A percentile compares a stretch with the other conserved stretches of the same genome.
phyloP scores from a whole-genome alignment of 2,329 filamentous ascomycete genomes.

The Colletotrichum somersetense region DNA sequence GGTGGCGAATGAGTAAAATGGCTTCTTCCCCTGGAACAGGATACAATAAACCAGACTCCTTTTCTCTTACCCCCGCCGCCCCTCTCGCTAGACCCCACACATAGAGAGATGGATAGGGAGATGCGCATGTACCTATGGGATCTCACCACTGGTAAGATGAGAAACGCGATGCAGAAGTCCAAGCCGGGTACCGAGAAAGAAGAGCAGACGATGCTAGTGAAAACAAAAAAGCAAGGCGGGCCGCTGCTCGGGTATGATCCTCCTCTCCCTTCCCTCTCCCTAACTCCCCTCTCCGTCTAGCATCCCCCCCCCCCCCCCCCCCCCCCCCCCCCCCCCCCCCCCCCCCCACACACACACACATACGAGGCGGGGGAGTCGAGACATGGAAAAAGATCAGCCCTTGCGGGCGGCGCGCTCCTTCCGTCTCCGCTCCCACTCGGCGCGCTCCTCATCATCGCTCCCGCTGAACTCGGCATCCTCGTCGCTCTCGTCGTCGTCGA shows the following conservation, averaged over 20 bases:
- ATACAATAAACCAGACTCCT: not conserved
- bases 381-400: slow-evolving; percentile 21
- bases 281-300: not conserved
- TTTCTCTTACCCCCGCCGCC: not conserved
- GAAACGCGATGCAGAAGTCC: not conserved
- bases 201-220: not conserved
- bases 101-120: not conserved
- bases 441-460: slow-evolving; percentile 74
- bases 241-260: not conserved
- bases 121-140: not conserved
- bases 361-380: not conserved
- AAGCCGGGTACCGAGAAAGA: not conserved
- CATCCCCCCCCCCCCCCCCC: too few relatives aligned
- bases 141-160: not conserved
- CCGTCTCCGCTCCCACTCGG: slow-evolving; percentile 69
- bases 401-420: slow-evolving; percentile 54
- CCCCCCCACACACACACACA: too few relatives aligned
- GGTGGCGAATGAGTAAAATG: not conserved
- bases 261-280: not conserved
- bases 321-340: too few relatives aligned
- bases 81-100: not conserved
- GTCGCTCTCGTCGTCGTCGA: slow-evolving; percentile 51
- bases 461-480: slow-evolving; percentile 73
- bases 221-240: not conserved
- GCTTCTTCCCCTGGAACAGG: not conserved